Evolutionary conservation across 352 stramenopile genomes (phyloP).

Genomic region (Phytophthora crassamura): DNA sequence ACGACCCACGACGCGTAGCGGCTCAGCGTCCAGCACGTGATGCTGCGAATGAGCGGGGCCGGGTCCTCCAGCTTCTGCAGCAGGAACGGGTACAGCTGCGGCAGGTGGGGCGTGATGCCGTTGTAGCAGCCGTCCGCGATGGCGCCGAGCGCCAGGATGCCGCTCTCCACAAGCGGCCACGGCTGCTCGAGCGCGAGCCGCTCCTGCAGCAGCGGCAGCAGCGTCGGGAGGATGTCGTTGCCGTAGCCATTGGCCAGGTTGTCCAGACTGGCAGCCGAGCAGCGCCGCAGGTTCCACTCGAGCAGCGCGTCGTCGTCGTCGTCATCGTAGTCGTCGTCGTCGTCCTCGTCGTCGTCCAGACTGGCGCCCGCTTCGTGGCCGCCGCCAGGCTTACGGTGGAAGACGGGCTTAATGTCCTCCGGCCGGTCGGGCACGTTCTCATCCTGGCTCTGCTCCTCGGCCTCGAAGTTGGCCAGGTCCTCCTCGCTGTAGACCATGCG

Average conservation of each 20-base stretch:
- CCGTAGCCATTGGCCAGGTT: slow-evolving; percentile 93
- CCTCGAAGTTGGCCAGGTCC: slow-evolving; percentile 90
- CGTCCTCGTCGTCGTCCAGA: slow-evolving; percentile 80
- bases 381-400: slow-evolving; percentile 64
- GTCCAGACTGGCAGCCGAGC: slow-evolving; percentile 95
- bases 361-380: slow-evolving; percentile 22
- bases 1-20: slow-evolving; percentile 94
- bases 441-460: slow-evolving; percentile 88
- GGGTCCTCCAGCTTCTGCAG: slow-evolving; percentile 92
- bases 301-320: slow-evolving; percentile 92
- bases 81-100: slow-evolving; percentile 95
- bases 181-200: slow-evolving; percentile 90
- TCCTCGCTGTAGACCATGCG: slow-evolving; percentile 97
- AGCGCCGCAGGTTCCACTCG: slow-evolving; percentile 97
- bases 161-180: slow-evolving; percentile 95
- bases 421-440: slow-evolving; percentile 92
- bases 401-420: slow-evolving; percentile 92
- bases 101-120: slow-evolving; percentile 92
- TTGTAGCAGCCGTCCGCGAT: slow-evolving; percentile 95
- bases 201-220: slow-evolving; percentile 93
- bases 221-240: slow-evolving; percentile 92
- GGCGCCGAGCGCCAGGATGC: slow-evolving; percentile 95
- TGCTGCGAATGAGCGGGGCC: slow-evolving; percentile 92
- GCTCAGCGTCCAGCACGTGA: slow-evolving; percentile 95
- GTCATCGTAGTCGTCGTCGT: slow-evolving; percentile 91